These are phyloP conservation scores for Carex littledalei DNA, from an alignment of 176 grass and related monocot species.

Conservation along the genomic window DNA sequence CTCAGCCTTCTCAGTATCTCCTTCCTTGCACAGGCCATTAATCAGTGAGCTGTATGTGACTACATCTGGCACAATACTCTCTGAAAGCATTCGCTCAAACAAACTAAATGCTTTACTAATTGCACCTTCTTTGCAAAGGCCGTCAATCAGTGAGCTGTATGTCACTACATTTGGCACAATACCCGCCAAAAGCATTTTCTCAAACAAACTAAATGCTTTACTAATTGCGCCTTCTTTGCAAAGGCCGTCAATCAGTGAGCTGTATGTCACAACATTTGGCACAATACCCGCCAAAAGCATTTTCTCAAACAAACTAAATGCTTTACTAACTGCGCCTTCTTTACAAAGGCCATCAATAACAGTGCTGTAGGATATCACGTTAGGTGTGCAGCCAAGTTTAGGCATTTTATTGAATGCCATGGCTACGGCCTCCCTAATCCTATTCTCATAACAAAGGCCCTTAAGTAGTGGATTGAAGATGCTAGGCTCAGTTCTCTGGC, in stretches of 20 bases:
- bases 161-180: too few relatives aligned
- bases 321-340: too few relatives aligned
- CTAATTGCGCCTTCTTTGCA: too few relatives aligned
- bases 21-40: background rate
- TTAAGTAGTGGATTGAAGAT: background rate
- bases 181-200: too few relatives aligned
- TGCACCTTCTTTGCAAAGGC: too few relatives aligned
- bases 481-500: accelerated
- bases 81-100: background rate
- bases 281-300: too few relatives aligned
- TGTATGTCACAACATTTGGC: too few relatives aligned
- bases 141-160: too few relatives aligned
- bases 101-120: background rate
- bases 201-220: too few relatives aligned
- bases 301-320: too few relatives aligned
- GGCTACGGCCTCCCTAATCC: background rate
- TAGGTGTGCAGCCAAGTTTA: background rate
- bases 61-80: background rate
- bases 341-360: slow-evolving; percentile 52
- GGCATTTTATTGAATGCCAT: slow-evolving; percentile 25
- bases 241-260: too few relatives aligned
- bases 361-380: slow-evolving; percentile 71
- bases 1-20: too few relatives aligned
- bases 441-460: background rate
- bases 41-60: slow-evolving; percentile 12